phyloP scores from a whole-genome alignment of 2,329 filamentous ascomycete species.

The Coleophoma crateriformis region DNA sequence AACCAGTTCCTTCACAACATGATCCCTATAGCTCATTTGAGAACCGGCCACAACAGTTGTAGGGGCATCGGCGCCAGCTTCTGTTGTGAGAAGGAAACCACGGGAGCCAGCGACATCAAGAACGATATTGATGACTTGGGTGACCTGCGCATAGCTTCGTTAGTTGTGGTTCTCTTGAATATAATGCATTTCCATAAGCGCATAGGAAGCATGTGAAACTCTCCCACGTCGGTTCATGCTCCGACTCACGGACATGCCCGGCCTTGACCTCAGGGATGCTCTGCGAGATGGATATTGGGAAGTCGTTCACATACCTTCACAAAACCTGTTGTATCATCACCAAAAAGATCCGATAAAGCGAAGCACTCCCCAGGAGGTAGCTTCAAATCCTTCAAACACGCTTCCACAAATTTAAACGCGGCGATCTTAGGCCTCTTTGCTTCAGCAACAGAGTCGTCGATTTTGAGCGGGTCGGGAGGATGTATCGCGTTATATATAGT shows the following conservation, averaged over 20 bases:
- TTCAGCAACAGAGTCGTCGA: constrained; percentile 60
- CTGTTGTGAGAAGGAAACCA: constrained; percentile 62
- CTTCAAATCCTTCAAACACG: constrained; percentile 76
- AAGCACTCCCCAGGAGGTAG: constrained; percentile 82
- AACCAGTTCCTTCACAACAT: constrained; percentile 87
- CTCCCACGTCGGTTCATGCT: too few relatives aligned
- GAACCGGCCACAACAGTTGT: constrained; percentile 45
- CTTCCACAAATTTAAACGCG: constrained; percentile 88
- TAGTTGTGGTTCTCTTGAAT: background rate
- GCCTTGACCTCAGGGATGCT: background rate
- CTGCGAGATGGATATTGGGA: too few relatives aligned
- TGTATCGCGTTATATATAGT: constrained; percentile 83
- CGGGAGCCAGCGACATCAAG: constrained; percentile 79
- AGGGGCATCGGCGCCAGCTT: constrained; percentile 45
- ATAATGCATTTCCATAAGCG: background rate
- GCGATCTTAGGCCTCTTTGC: constrained; percentile 79
- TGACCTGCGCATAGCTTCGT: constrained; percentile 49
- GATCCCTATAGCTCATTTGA: constrained; percentile 69
- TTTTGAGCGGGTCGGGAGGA: constrained; percentile 61
- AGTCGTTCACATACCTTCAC: constrained; percentile 62
- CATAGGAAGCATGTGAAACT: background rate
- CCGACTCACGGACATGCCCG: background rate
- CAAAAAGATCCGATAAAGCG: constrained; percentile 85
- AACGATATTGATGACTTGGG: constrained; percentile 86
- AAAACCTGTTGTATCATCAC: constrained; percentile 93